A percentile compares a stretch with the other conserved stretches of the same genome.
Conservation (phyloP, 2,329 filamentous ascomycete genomes). For the Aspergillus sp. region DNA sequence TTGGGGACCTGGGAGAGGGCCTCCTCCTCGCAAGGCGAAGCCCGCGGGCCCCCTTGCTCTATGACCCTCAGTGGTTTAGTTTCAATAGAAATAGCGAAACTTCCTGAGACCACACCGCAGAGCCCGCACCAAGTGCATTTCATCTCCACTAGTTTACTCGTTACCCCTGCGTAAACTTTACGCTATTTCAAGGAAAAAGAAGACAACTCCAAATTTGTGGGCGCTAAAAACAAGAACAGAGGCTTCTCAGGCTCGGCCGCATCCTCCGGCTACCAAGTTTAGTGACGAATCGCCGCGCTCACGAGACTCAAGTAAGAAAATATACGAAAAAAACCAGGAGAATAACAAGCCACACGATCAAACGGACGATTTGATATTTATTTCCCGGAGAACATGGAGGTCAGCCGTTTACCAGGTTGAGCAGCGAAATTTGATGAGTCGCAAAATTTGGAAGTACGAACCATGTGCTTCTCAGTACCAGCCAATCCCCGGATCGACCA, state of each 20-base stretch:
- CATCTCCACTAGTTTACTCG: neutral
- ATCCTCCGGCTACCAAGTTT: neutral
- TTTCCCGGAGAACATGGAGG: neutral
- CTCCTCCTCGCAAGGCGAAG: conserved; percentile 2
- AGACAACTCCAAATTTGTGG: neutral
- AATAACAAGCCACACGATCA: neutral
- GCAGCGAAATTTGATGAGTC: conserved; percentile 2
- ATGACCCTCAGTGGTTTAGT: neutral
- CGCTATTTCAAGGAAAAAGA: neutral
- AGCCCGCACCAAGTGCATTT: neutral
- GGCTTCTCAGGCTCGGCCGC: neutral
- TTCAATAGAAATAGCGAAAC: neutral
- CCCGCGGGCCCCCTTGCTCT: neutral
- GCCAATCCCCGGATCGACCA: conserved; percentile 9
- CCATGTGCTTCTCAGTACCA: no score
- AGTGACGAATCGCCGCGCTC: neutral
- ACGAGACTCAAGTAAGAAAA: neutral
- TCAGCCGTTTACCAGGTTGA: neutral
- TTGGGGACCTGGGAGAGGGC: conserved; percentile 21
- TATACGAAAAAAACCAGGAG: neutral
- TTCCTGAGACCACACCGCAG: neutral
- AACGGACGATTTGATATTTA: neutral
- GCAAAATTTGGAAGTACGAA: conserved; percentile 1
- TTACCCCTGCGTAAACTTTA: neutral
- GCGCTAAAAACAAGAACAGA: neutral